A percentile compares a stretch with the other conserved stretches of the same genome.
Conservation (phyloP, 345 rosid genomes). For the sweet orange (Citrus sinensis) region DVS_A1.0 CM039166.1:25036501-25037000, state of each 20-base stretch:
- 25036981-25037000: constrained; percentile 77
- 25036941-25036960: constrained; percentile 61
- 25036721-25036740: background rate
- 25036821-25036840: constrained; percentile 83
- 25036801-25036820: constrained; percentile 16
- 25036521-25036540: background rate
- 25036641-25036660: constrained; percentile 43
- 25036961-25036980: constrained; percentile 84
- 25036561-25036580: constrained; percentile 15
- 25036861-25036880: constrained; percentile 64
- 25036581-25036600: constrained; percentile 98
- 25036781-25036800: background rate
- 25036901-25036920: constrained; percentile 26
- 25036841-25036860: constrained; percentile 82
- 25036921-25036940: constrained; percentile 58
- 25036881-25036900: constrained; percentile 41
- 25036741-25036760: background rate
- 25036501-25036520: background rate
- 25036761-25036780: background rate
- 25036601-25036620: constrained; percentile 94
- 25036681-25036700: background rate
- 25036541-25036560: background rate
- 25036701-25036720: background rate
- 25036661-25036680: constrained; percentile 10
- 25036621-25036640: constrained; percentile 81